Evolutionary conservation across 768 basidiomycete genomes (phyloP).

Genomic region (Lyophyllum decastes): DNA sequence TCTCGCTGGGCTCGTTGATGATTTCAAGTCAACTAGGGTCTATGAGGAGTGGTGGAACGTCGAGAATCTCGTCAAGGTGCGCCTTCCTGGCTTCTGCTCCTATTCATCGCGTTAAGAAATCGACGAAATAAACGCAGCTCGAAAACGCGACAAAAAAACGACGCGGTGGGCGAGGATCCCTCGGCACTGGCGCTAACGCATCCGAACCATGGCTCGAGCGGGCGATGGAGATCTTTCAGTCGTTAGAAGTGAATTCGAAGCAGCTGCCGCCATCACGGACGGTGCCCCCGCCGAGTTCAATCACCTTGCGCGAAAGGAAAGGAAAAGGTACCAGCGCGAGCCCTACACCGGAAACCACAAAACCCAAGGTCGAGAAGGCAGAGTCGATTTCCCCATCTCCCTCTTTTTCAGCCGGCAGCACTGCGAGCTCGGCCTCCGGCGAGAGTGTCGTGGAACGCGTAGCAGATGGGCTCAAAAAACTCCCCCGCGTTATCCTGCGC

Average conservation of each 20-base stretch:
- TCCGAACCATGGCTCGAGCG: conserved; percentile 62
- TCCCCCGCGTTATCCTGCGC: conserved; percentile 33
- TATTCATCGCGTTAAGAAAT: too few relatives aligned
- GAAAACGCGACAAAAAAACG: conserved; percentile 68
- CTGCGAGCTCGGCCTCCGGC: conserved; percentile 27
- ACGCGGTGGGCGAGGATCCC: conserved; percentile 46
- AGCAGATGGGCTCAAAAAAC: conserved; percentile 51
- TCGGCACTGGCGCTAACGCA: conserved; percentile 27
- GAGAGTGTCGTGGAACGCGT: conserved; percentile 25
- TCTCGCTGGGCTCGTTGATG: conserved; percentile 63
- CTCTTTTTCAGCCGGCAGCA: not conserved
- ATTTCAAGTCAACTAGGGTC: conserved; percentile 22
- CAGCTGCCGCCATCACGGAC: conserved; percentile 1
- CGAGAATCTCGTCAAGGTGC: conserved; percentile 60
- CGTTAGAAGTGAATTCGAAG: conserved; percentile 35
- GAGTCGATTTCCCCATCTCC: not conserved
- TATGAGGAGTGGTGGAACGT: conserved; percentile 66
- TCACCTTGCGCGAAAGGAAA: conserved; percentile 16
- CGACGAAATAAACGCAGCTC: conserved; percentile 48
- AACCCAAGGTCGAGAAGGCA: not conserved
- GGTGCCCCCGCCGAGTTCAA: conserved; percentile 1
- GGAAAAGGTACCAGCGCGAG: conserved; percentile 14
- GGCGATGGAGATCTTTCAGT: conserved; percentile 47
- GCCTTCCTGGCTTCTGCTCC: conserved; percentile 12
- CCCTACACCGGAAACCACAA: not conserved